Conservation (phyloP, 106 monocot genomes). For the Gastrodia elata region DNA sequence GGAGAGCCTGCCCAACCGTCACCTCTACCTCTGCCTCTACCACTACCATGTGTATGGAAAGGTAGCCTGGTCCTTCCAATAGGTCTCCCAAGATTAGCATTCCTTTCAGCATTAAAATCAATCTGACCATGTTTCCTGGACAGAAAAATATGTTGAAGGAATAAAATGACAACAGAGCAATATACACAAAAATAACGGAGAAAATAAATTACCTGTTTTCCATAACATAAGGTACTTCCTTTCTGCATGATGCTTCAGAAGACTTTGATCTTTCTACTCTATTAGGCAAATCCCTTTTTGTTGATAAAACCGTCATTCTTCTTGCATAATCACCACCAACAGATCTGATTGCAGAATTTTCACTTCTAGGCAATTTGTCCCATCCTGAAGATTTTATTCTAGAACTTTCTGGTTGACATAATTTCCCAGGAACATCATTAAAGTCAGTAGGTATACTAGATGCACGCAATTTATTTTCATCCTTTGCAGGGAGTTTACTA, state of each 20-base stretch:
- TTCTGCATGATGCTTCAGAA: conserved; percentile 27
- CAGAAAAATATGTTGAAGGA: not conserved
- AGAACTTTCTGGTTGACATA: conserved; percentile 5
- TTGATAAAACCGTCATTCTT: conserved; percentile 12
- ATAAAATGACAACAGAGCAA: not conserved
- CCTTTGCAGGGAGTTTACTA: not conserved
- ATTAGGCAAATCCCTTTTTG: conserved; percentile 28
- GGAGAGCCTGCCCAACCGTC: conserved; percentile 25
- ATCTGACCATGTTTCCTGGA: conserved; percentile 28
- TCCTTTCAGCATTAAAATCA: conserved; percentile 24
- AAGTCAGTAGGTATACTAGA: not conserved
- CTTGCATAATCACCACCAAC: conserved; percentile 9
- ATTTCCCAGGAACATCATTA: conserved; percentile 19
- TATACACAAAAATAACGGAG: not conserved
- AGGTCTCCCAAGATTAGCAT: conserved; percentile 14
- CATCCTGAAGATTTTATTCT: conserved; percentile 62
- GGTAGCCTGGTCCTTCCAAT: conserved; percentile 22
- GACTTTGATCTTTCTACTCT: conserved; percentile 28
- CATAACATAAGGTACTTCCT: conserved; percentile 29
- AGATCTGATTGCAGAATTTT: conserved; percentile 4
- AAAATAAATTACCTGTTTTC: conserved; percentile 46
- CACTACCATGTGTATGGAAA: conserved; percentile 22
- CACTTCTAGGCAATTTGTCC: conserved; percentile 50
- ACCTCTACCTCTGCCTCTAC: conserved; percentile 23
- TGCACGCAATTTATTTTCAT: not conserved